phyloP scores from a whole-genome alignment of 495 filamentous ascomycete genomes.

The Aspergillus cavernicola region DNA sequence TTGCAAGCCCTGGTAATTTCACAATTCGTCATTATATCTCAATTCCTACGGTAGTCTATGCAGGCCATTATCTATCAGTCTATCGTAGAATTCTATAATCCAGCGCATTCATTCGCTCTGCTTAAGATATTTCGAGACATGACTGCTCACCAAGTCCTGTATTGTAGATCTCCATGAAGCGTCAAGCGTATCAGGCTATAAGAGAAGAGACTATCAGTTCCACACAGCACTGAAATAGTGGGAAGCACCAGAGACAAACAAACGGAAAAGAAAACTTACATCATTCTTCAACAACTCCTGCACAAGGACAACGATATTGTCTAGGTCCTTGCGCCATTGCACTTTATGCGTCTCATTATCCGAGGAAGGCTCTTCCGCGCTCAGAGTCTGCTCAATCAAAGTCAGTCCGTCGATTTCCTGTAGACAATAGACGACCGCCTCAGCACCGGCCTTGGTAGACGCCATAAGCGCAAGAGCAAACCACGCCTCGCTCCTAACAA shows the following conservation, averaged over 20 bases:
- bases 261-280: too few relatives aligned
- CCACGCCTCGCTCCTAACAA: slow-evolving; percentile 67
- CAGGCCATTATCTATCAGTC: too few relatives aligned
- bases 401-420: slow-evolving; percentile 43
- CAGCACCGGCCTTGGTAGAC: slow-evolving; percentile 44
- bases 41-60: too few relatives aligned
- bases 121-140: slow-evolving; percentile 23
- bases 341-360: slow-evolving; percentile 23
- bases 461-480: slow-evolving; percentile 74
- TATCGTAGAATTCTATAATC: too few relatives aligned
- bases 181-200: slow-evolving; percentile 29
- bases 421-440: slow-evolving; percentile 47
- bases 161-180: slow-evolving; percentile 23
- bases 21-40: too few relatives aligned
- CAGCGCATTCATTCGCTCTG: neutral
- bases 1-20: too few relatives aligned
- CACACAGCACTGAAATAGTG: too few relatives aligned
- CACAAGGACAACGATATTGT: slow-evolving; percentile 61
- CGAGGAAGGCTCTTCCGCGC: slow-evolving; percentile 22
- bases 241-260: neutral
- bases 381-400: slow-evolving; percentile 50
- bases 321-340: slow-evolving; percentile 49
- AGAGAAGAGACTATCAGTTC: slow-evolving; percentile 9
- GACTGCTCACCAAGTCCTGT: slow-evolving; percentile 26
- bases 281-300: slow-evolving; percentile 54